These are phyloP conservation scores for Agarophyton chilense DNA, from an alignment of 23 red algal genomes.

Conservation along the genomic window DNA sequence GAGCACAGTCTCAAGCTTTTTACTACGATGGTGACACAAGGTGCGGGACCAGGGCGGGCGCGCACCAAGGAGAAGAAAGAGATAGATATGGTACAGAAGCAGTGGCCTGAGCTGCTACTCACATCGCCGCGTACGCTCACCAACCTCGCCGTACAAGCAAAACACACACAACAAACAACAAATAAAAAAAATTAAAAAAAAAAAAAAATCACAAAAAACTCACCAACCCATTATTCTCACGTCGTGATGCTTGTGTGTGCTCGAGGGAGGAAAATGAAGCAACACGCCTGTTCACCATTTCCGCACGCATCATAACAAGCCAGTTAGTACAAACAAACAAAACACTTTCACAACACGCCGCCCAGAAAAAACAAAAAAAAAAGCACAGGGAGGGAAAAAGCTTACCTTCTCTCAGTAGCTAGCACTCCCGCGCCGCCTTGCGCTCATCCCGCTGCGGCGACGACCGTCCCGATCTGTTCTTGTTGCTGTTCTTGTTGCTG, in stretches of 20 bases:
- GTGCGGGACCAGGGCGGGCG: too few species aligned
- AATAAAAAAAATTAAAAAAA: too few species aligned
- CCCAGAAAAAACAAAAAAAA: background rate
- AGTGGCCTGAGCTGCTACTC: too few species aligned
- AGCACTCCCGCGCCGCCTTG: background rate
- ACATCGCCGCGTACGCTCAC: too few species aligned
- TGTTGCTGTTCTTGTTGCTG: too few species aligned
- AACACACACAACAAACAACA: too few species aligned
- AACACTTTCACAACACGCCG: background rate
- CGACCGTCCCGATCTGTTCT: background rate
- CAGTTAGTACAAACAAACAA: background rate
- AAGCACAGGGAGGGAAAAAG: background rate
- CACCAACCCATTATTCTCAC: background rate
- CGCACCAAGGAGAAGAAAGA: too few species aligned
- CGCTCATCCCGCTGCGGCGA: background rate
- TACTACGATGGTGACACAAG: too few species aligned
- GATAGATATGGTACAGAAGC: too few species aligned
- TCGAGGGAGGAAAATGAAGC: constrained; percentile 5
- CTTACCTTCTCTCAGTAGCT: constrained; percentile 9
- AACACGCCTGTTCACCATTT: background rate
- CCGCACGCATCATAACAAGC: background rate
- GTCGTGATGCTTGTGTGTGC: constrained; percentile 8
- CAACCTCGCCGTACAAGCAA: too few species aligned
- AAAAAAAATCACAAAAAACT: background rate
- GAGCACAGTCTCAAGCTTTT: too few species aligned